Evolutionary conservation across 2,329 filamentous ascomycete genomes (phyloP).

Genomic region (Tolypocladium sp.): DNA sequence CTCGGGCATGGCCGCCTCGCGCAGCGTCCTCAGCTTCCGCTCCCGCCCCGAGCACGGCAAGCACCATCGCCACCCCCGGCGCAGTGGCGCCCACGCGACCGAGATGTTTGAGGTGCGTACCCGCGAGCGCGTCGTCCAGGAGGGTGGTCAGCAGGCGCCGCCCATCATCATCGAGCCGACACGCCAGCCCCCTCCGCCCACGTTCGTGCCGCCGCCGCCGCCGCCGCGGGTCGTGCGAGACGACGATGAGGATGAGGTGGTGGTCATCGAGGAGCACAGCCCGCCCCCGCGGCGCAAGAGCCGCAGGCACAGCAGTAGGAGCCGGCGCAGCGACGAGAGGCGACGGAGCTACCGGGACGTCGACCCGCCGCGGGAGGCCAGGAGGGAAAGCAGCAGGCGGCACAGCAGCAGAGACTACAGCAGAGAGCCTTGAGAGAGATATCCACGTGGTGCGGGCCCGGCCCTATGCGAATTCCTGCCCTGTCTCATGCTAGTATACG

Average conservation of each 20-base stretch:
- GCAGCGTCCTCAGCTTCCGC: constrained; percentile 8
- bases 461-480: not conserved
- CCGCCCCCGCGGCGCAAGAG: constrained; percentile 10
- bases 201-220: constrained; percentile 12
- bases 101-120: constrained; percentile 20
- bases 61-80: constrained; percentile 1
- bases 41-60: constrained; percentile 1
- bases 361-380: not conserved
- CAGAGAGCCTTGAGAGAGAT: not conserved
- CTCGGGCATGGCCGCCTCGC: constrained; percentile 3
- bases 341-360: not conserved
- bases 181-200: constrained; percentile 13
- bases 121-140: constrained; percentile 9
- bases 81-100: constrained; percentile 8
- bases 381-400: constrained; percentile 9
- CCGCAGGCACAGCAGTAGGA: constrained; percentile 9
- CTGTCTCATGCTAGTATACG: too few relatives aligned
- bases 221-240: constrained; percentile 19
- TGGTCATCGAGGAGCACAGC: constrained; percentile 24
- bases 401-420: constrained; percentile 5
- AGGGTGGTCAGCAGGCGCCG: not conserved
- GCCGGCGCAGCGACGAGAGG: not conserved
- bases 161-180: constrained; percentile 18
- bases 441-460: not conserved
- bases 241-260: constrained; percentile 27